These are phyloP conservation scores for Aspergillus ochraceus DNA, from an alignment of 2,329 filamentous ascomycete genomes.

Conservation along the genomic window DNA sequence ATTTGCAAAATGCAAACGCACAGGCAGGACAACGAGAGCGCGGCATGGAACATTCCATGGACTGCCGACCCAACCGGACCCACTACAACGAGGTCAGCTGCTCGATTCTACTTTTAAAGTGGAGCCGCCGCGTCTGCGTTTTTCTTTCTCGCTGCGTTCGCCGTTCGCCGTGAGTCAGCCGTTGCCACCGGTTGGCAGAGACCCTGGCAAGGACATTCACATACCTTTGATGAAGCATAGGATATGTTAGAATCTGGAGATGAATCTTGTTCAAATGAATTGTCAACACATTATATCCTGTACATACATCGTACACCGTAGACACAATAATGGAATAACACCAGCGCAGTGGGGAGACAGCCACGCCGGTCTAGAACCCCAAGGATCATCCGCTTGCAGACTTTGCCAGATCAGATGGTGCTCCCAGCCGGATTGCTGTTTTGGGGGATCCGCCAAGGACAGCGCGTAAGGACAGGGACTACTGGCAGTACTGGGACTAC, in stretches of 20 bases:
- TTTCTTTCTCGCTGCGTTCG: not conserved
- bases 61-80: constrained; percentile 16
- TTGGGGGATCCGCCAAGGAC: constrained; percentile 15
- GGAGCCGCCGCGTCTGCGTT: constrained; percentile 9
- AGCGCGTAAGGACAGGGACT: not conserved
- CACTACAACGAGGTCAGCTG: constrained; percentile 17
- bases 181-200: not conserved
- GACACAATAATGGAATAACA: too few species aligned
- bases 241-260: too few species aligned
- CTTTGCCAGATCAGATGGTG: constrained; percentile 22
- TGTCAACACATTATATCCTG: not conserved
- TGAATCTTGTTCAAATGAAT: not conserved
- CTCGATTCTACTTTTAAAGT: constrained; percentile 15
- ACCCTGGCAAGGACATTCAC: too few species aligned
- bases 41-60: constrained; percentile 23
- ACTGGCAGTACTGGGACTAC: constrained; percentile 3
- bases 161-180: not conserved
- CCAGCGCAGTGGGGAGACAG: not conserved
- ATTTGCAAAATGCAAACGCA: not conserved
- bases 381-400: constrained; percentile 21
- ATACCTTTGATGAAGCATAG: too few species aligned
- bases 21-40: not conserved
- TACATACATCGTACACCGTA: too few species aligned
- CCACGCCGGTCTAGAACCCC: constrained; percentile 17
- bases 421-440: constrained; percentile 21